A percentile compares a stretch with the other conserved stretches of the same genome.
Conservation (phyloP, 1,139 yeast species). For the Suhomyces guaymorum region DNA sequence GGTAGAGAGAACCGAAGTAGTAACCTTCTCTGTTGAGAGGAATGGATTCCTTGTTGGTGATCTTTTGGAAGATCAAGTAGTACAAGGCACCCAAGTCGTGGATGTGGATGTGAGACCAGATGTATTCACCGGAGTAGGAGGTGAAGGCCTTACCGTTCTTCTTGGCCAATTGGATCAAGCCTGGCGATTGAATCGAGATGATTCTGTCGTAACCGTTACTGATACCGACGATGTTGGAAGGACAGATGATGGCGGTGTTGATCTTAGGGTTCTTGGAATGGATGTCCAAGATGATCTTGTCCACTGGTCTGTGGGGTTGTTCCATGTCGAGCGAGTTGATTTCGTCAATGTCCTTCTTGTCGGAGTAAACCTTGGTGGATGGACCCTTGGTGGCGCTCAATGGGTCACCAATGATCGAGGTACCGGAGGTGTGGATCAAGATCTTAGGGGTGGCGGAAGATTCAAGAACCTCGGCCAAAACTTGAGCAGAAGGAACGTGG, state of each 20-base stretch:
- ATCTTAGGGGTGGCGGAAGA: conserved; percentile 18
- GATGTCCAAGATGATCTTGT: conserved; percentile 32
- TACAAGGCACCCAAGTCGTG: conserved; percentile 39
- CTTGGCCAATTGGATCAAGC: conserved; percentile 23
- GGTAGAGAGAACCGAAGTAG: conserved; percentile 33
- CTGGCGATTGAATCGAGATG: conserved; percentile 37
- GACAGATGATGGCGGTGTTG: conserved; percentile 26
- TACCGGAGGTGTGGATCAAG: conserved; percentile 44
- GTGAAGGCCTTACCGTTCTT: conserved; percentile 29
- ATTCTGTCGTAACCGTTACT: conserved; percentile 36
- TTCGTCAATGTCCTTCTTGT: conserved; percentile 29
- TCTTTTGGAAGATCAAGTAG: conserved; percentile 23
- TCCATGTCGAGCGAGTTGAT: conserved; percentile 29
- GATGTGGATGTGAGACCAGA: conserved; percentile 42
- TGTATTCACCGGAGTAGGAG: conserved; percentile 33
- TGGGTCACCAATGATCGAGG: conserved; percentile 33
- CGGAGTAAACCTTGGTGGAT: conserved; percentile 29
- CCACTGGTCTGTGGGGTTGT: conserved; percentile 42
- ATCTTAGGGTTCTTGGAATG: conserved; percentile 21
- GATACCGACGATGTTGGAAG: conserved; percentile 27
- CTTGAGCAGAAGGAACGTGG: conserved; percentile 33
- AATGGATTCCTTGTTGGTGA: conserved; percentile 22
- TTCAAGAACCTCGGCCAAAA: conserved; percentile 20
- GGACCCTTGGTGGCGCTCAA: conserved; percentile 23
- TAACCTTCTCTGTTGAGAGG: conserved; percentile 39